Evolutionary conservation across 495 filamentous ascomycete species (phyloP).

Genomic region (Neurospora terricola): DNA sequence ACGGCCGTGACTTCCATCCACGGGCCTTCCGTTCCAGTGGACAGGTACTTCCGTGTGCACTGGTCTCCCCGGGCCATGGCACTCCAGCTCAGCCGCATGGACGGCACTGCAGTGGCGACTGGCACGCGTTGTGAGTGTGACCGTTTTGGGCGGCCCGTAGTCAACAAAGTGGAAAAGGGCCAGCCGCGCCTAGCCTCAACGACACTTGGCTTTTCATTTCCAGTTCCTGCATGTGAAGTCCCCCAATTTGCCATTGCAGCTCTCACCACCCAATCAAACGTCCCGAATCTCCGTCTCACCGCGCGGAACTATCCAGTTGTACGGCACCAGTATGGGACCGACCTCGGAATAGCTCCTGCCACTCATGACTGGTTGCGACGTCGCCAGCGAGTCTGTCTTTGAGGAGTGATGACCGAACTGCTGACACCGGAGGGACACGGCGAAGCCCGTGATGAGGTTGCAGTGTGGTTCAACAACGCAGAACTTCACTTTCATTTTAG

Average conservation of each 20-base stretch:
- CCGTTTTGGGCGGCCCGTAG: background rate
- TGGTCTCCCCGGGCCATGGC: background rate
- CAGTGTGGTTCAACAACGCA: background rate
- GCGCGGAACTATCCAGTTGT: background rate
- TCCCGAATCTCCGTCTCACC: background rate
- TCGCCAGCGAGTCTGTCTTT: background rate
- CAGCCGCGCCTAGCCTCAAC: constrained; percentile 1
- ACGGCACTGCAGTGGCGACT: background rate
- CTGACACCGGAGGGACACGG: background rate
- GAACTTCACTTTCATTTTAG: background rate
- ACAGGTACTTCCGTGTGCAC: background rate
- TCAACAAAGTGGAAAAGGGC: constrained; percentile 10
- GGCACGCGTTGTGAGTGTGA: background rate
- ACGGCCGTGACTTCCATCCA: background rate
- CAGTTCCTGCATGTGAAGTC: constrained; percentile 23
- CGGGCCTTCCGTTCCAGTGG: background rate
- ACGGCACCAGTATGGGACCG: background rate
- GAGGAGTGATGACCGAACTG: background rate
- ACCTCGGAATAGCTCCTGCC: constrained; percentile 4
- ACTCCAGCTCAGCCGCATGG: background rate
- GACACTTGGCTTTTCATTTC: constrained; percentile 18
- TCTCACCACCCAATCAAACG: constrained; percentile 14
- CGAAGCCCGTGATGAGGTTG: background rate
- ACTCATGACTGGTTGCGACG: background rate
- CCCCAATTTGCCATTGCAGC: constrained; percentile 3